Conservation (phyloP, 2,329 filamentous ascomycete genomes). For the Monilinia fructicola region DNA sequence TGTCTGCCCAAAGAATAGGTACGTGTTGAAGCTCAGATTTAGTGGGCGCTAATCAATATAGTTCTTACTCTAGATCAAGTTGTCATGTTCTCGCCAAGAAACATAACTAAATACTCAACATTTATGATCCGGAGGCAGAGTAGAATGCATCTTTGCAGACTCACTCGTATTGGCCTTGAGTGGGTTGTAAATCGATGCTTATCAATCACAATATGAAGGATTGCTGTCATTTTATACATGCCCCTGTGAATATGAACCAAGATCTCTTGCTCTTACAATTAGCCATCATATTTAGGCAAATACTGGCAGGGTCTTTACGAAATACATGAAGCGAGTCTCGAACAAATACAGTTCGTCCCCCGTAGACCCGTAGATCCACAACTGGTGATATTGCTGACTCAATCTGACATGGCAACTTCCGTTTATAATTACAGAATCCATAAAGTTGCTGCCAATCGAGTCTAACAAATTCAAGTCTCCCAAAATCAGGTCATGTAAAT, state of each 20-base stretch:
- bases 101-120: neutral
- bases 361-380: neutral
- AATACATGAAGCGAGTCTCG: too few species aligned
- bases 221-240: neutral
- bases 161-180: neutral
- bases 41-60: neutral
- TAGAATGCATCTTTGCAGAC: neutral
- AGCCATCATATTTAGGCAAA: neutral
- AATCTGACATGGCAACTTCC: conserved; percentile 10
- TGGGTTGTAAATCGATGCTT: neutral
- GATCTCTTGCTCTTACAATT: neutral
- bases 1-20: neutral
- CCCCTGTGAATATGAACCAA: neutral
- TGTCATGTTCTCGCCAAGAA: neutral
- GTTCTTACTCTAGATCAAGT: neutral
- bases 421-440: neutral
- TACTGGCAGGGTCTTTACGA: neutral
- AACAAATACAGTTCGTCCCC: too few species aligned
- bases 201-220: neutral
- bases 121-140: neutral
- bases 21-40: neutral
- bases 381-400: neutral
- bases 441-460: neutral
- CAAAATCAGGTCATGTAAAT: neutral
- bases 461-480: neutral